Evolutionary conservation across 2,329 filamentous ascomycete genomes (phyloP), one percentile per base, ranked within the genome.

Genomic region (Talaromyces sp.): DNA sequence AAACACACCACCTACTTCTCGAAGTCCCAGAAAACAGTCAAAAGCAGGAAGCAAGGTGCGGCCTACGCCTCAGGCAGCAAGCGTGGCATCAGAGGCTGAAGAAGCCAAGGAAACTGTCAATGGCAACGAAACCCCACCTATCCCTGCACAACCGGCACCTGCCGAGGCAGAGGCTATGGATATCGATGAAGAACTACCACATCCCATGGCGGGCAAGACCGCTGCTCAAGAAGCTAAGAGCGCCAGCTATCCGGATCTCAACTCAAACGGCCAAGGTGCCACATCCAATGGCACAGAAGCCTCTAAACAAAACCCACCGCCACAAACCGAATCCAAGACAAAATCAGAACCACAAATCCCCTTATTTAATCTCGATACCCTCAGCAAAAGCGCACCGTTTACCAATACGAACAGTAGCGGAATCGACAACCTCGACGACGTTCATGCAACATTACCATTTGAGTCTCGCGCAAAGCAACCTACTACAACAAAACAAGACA

Each of bases 381-480:
- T 85, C 10, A 70, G 73, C 8, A 75, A 78, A 36, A 75, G 77
- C 13, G 75, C 77, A 5, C 81, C 82, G 1, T 79, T 84, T 44
- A 68, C 74, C 1, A 67, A 70, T 37, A 67, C 76, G 6, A 75
- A 77, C 40, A 75, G 69, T 43, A 66, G 65, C 16, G 82, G 83
- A 8, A 75, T 86, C 16, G 72, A 77, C 20, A 78, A 80, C 48
- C 65, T 87, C 19, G 74, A 77, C 24, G 80, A 83, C 50, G 71
- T 87, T 35, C 74, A 72, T 36, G 73, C 76, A 8, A 80, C 75
- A 1, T 73, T 87, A 2, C 85, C 85, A 3, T 87, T 86, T 64
- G 69, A 80, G 52, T 86, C 84, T 2, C 75, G 79, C 36, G 65
- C 84, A 4, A 72, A 73, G 24, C 62, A 69, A 4, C 69, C 77